Evolutionary conservation across 2,329 filamentous ascomycete species (phyloP).

Genomic region (Colletotrichum zoysiae): DNA sequence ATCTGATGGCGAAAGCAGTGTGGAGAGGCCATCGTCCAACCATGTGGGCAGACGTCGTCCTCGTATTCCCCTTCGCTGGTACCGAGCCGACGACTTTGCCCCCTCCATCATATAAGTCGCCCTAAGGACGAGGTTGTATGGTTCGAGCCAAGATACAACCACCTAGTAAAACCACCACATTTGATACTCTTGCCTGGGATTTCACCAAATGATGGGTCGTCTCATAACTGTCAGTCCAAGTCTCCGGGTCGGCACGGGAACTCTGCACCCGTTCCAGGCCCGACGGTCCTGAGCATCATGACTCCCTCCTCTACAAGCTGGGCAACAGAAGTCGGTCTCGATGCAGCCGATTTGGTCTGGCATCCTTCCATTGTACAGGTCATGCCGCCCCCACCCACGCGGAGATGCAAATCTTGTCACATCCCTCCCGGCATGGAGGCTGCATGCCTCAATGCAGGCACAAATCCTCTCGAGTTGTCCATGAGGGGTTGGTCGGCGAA

Average conservation of each 20-base stretch:
- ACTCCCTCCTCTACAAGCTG: neutral
- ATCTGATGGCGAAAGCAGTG: neutral
- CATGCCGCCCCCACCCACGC: neutral
- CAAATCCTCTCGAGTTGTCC: constrained; percentile 15
- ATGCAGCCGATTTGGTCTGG: neutral
- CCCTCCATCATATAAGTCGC: constrained; percentile 15
- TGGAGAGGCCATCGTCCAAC: neutral
- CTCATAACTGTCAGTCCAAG: neutral
- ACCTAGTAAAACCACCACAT: neutral
- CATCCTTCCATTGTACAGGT: neutral
- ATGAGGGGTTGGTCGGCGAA: constrained; percentile 16
- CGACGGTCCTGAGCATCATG: too few relatives aligned
- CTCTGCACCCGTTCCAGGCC: neutral
- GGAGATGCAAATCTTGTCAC: neutral
- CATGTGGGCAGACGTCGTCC: neutral
- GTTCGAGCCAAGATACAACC: constrained; percentile 1
- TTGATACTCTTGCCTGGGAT: neutral
- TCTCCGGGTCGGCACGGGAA: neutral
- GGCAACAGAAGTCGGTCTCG: neutral
- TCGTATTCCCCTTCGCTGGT: neutral
- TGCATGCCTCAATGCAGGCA: constrained; percentile 37
- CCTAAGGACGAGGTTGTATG: neutral
- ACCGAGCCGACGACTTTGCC: constrained; percentile 4
- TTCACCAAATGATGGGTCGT: neutral
- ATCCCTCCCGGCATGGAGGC: constrained; percentile 12